phyloP scores from a whole-genome alignment of 306 rosid species.

The Trifolium repens region DNA sequence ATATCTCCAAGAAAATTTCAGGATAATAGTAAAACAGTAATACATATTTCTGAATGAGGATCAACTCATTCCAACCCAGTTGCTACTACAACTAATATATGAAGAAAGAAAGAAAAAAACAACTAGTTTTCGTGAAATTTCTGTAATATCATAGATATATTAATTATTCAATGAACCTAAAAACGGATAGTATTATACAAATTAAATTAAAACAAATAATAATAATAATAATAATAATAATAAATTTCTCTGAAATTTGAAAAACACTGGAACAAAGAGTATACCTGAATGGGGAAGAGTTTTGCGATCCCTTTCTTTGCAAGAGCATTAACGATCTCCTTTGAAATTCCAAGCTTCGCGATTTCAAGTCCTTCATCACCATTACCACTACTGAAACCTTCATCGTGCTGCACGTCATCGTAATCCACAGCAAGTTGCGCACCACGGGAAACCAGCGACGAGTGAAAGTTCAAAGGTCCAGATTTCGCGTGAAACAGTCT shows the following conservation, averaged over 20 bases:
- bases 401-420: neutral
- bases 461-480: conserved; percentile 28
- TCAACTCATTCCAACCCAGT: conserved; percentile 8
- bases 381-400: conserved; percentile 8
- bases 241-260: neutral
- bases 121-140: neutral
- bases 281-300: conserved; percentile 95
- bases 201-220: too few relatives aligned
- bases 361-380: conserved; percentile 79
- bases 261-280: neutral
- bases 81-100: neutral
- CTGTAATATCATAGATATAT: neutral
- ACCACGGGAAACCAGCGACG: conserved; percentile 22
- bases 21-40: neutral
- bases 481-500: conserved; percentile 31
- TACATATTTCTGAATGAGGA: neutral
- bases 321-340: conserved; percentile 80
- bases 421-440: conserved; percentile 38
- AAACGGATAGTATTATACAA: too few relatives aligned
- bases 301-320: conserved; percentile 76
- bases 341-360: conserved; percentile 69
- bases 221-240: neutral
- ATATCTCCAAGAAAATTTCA: conserved; percentile 6
- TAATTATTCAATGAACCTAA: neutral
- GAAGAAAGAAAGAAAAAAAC: neutral